Evolutionary conservation across 352 stramenopile genomes (phyloP).

Genomic region (Peronosclerospora sorghi): DNA sequence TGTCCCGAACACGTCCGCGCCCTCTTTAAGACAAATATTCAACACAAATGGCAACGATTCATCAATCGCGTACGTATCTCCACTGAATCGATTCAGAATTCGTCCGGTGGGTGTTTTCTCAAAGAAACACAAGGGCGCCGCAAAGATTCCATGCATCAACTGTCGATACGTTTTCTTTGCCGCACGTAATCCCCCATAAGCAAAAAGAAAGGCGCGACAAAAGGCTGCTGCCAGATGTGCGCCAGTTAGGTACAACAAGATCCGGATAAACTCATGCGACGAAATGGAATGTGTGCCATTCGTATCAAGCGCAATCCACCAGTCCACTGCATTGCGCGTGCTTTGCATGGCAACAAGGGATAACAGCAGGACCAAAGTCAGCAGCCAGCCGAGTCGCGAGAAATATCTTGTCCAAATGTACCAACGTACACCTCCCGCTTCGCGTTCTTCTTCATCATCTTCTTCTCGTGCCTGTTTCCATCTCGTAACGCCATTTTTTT

Average conservation of each 20-base stretch:
- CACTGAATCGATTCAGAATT: slow-evolving; percentile 52
- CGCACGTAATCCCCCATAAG: too few species aligned
- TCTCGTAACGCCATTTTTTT: slow-evolving; percentile 2
- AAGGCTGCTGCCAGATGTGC: too few species aligned
- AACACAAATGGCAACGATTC: slow-evolving; percentile 27
- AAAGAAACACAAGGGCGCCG: too few species aligned
- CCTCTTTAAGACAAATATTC: slow-evolving; percentile 27
- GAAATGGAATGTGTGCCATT: slow-evolving; percentile 47
- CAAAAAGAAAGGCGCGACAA: too few species aligned
- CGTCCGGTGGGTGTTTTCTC: slow-evolving; percentile 45
- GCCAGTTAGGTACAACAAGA: too few species aligned
- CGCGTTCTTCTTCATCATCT: slow-evolving; percentile 47
- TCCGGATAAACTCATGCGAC: too few species aligned
- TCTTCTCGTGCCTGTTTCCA: slow-evolving; percentile 2
- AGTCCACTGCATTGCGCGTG: slow-evolving; percentile 68
- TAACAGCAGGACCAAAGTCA: slow-evolving; percentile 41
- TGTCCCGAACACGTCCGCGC: slow-evolving; percentile 18
- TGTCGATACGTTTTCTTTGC: too few species aligned
- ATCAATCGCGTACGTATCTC: slow-evolving; percentile 45
- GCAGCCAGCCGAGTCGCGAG: slow-evolving; percentile 29
- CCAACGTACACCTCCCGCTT: slow-evolving; percentile 37
- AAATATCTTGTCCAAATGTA: slow-evolving; percentile 60
- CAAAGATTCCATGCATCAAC: too few species aligned
- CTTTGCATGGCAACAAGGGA: slow-evolving; percentile 61
- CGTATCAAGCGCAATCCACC: slow-evolving; percentile 78